Percentiles rank a stretch among this genome's conserved stretches.
Evolutionary conservation across 495 filamentous ascomycete genomes (phyloP).

Genomic region (Apiosordaria backusii): DNA sequence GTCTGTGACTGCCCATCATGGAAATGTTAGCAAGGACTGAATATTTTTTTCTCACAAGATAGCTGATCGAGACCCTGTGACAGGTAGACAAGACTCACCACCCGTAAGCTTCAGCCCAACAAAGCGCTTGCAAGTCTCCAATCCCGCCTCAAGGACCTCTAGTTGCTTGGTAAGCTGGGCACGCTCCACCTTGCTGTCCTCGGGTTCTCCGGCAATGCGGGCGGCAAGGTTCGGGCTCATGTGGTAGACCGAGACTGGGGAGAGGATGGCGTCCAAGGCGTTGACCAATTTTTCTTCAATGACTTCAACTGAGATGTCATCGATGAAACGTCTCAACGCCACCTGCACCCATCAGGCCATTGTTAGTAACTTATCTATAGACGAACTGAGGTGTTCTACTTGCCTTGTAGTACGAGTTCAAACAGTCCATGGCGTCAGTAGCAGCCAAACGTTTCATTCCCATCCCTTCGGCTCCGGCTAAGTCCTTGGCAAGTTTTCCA

Average conservation of each 20-base stretch:
- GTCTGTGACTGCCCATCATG: no score
- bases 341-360: constrained; percentile 42
- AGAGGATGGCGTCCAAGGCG: constrained; percentile 40
- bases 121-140: constrained; percentile 50
- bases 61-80: no score
- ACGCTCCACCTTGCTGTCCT: constrained; percentile 44
- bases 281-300: constrained; percentile 58
- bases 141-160: constrained; percentile 46
- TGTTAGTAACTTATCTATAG: not conserved
- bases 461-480: constrained; percentile 27
- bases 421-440: constrained; percentile 45
- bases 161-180: constrained; percentile 52
- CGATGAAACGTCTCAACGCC: constrained; percentile 58
- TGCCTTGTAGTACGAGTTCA: constrained; percentile 53
- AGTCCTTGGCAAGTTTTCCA: constrained; percentile 24
- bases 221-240: constrained; percentile 45
- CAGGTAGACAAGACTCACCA: constrained; percentile 9
- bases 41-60: no score
- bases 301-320: constrained; percentile 56
- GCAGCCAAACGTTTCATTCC: constrained; percentile 44
- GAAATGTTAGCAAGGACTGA: no score
- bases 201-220: constrained; percentile 54
- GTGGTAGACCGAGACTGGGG: constrained; percentile 40
- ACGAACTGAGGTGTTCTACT: not conserved
- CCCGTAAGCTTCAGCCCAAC: constrained; percentile 22